Base-by-base conservation (phyloP, 2,329 filamentous ascomycete genomes). In the Penicillium digitatum region DNA sequence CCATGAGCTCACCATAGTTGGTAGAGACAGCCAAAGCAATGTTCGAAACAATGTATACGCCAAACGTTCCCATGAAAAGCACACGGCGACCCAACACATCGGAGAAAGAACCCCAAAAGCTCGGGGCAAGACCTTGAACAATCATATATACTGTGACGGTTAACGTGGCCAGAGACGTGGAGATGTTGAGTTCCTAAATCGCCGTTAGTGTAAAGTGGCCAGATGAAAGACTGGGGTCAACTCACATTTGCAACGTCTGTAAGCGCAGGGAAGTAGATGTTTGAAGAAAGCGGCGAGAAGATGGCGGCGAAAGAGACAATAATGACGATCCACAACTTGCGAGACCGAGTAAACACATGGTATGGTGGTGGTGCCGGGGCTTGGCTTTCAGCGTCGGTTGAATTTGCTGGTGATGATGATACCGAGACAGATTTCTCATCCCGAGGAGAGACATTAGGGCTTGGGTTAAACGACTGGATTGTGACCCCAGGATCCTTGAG, bases 71-170 rank as follows among this genome's bases (percentile, higher is more conserved):
- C 14, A 75, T 70, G 53, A 77, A 80, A n/a, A 76, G 72, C 0
- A 71, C 68, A 14, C 79, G 72, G 3, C 80, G 73, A 0, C 80
- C 80, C 6, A 75, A 57, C 0, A 69, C 68, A 58, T 82, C 80
- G 0, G 79, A 78, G 9, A 82, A 66, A 0, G 78, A 73, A 8
- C 76, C 77, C 75, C 77, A 81, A 48, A 82, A 69, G 4, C 75
- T 69, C 0, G 80, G 79, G 3, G 78, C 74, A 16, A 82, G 64
- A 6, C 77, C 81, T 66, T 82, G 80, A 4, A 81, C 68, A 47
- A 81, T 71, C 66, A 80, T 76, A 59, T 82, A 82, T 34, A 72
- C 56, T 0, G 73, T 74, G 18, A 75, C 65, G 1, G 73, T 74
- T n/a, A 74, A 57, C 12, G 67, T 71, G 18, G 69, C 62, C 3